phyloP scores from a whole-genome alignment of 306 rosid species.

The Corylus heterophylla region DNA sequence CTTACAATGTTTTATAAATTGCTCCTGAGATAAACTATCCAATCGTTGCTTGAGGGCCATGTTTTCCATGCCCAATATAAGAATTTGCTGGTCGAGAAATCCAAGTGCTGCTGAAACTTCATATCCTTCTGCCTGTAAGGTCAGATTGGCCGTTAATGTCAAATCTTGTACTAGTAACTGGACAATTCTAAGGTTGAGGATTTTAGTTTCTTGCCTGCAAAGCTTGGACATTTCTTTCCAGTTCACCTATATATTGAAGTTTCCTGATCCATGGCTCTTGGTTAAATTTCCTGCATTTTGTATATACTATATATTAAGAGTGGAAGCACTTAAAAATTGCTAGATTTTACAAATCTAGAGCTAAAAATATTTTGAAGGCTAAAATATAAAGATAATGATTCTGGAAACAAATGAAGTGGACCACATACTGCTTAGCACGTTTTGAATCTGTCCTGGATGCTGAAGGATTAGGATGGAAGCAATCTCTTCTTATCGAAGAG shows the following conservation, averaged over 20 bases:
- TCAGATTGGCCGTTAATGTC: neutral
- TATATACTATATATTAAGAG: neutral
- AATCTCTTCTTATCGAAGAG: conserved; percentile 1
- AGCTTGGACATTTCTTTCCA: conserved; percentile 94
- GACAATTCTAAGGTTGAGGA: neutral
- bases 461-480: conserved; percentile 22
- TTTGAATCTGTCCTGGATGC: conserved; percentile 18
- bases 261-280: conserved; percentile 95
- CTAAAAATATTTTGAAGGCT: neutral
- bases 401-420: neutral
- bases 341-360: neutral
- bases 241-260: conserved; percentile 96
- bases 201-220: conserved; percentile 66
- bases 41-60: conserved; percentile 95
- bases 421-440: conserved; percentile 32
- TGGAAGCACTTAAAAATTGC: neutral
- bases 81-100: conserved; percentile 91
- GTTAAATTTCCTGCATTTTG: conserved; percentile 81
- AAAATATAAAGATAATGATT: neutral
- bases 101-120: conserved; percentile 91
- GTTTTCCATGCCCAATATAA: conserved; percentile 93
- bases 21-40: conserved; percentile 91
- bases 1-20: conserved; percentile 88
- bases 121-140: conserved; percentile 79
- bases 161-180: neutral